Conservation (phyloP, 208 protist genomes). For the Wallacemonas rigidus region DNA sequence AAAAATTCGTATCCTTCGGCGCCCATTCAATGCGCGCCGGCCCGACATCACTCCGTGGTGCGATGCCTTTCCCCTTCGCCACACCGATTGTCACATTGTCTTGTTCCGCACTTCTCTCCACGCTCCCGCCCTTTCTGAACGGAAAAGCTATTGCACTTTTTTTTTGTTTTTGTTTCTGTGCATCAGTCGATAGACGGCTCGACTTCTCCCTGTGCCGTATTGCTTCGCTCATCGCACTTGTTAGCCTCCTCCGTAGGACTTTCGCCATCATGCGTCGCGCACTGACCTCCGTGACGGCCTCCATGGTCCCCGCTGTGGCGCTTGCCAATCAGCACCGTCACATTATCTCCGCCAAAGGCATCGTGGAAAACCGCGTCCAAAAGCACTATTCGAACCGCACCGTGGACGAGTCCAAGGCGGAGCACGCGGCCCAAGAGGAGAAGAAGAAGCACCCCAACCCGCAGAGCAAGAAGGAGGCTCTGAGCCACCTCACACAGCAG, state of each 20-base stretch:
- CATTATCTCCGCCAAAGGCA: slow-evolving; percentile 81
- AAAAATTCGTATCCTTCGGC: too few species aligned
- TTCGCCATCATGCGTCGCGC: slow-evolving; percentile 29
- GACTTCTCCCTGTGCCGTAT: too few species aligned
- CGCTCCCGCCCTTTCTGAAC: too few species aligned
- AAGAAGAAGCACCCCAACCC: slow-evolving; percentile 74
- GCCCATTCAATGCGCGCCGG: too few species aligned
- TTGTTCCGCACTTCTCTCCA: too few species aligned
- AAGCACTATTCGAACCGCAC: slow-evolving; percentile 88
- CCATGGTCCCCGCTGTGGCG: not conserved
- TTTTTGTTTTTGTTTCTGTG: too few species aligned
- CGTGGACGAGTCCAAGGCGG: slow-evolving; percentile 71
- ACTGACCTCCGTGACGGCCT: slow-evolving; percentile 11
- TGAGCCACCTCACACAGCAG: slow-evolving; percentile 84
- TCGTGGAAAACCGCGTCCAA: slow-evolving; percentile 86
- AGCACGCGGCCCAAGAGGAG: slow-evolving; percentile 48
- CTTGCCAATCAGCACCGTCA: slow-evolving; percentile 26
- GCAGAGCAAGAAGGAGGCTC: slow-evolving; percentile 81
- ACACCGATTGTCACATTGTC: too few species aligned
- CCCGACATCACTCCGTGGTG: too few species aligned
- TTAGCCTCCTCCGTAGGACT: not conserved
- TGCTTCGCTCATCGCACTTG: too few species aligned
- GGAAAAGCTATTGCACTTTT: too few species aligned
- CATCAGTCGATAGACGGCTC: too few species aligned
- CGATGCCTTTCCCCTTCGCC: too few species aligned